Evolutionary conservation across 345 rosid species (phyloP), one percentile per base, ranked within the genome.

Genomic region (Carallia brachiata): DNA sequence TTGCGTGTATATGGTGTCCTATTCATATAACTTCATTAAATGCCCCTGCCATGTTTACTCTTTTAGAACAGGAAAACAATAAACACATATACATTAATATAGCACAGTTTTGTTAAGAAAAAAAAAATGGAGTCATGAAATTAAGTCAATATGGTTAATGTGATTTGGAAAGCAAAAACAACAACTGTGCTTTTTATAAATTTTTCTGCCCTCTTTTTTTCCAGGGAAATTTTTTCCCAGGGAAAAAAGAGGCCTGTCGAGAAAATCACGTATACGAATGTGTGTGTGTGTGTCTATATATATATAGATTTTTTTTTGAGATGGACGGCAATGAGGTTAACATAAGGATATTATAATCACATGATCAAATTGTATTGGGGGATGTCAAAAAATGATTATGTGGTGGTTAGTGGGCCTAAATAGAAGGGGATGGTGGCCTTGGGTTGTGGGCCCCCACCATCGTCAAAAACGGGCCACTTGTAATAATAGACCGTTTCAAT

Each of bases 81-180:
- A 23, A 53, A 32, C 4, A 32, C 34, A 32, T 23, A 52, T 52
- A 18, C 23, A 52, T 5, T 17, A 5, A 6, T 18, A 17, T 23
- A 17, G 7, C 18, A 17, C 27, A 1, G 27, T 7, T 10, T 54
- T 54, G 6, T n/a, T 8, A 40, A 40, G 15, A 8, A 9, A 40
- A 40, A 40, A 40, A 40, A 8, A 12, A 9, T 40, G 8, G 2
- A 9, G 15, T 40, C 10, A 40, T 40, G 47, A 40, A 40, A 40
- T 40, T 40, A 2, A 12, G 28, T 30, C 40, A 32, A 36, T 74
- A 64, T 65, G 78, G 70, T 67, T 67, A 70, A 66, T 67, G 80
- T 78, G 77, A 82, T 76, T 40, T 40, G 13, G 47, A 9, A 40
- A 8, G 47, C 47, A 8, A 39, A 39, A 10, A 40, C 47, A 9